A percentile compares a stretch with the other conserved stretches of the same genome.
Evolutionary conservation across 1,139 yeast genomes (phyloP).

Genomic region (Yamadazyma siamensis): DNA sequence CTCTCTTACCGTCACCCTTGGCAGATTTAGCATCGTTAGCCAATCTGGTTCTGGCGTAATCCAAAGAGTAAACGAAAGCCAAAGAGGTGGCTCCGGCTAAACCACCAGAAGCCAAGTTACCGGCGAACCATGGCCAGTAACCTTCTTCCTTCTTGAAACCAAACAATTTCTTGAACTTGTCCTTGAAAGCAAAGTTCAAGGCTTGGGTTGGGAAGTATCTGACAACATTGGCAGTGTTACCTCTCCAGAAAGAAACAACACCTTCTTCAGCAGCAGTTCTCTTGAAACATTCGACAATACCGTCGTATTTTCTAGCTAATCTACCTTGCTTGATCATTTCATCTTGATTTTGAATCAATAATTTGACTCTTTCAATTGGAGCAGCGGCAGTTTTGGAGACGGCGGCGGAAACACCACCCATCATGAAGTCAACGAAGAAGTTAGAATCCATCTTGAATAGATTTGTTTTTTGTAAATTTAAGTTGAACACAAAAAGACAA

Average conservation of each 20-base stretch:
- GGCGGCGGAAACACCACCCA: constrained; percentile 60
- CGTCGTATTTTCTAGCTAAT: constrained; percentile 47
- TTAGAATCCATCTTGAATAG: constrained; percentile 25
- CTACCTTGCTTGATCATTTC: constrained; percentile 56
- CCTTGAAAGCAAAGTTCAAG: constrained; percentile 53
- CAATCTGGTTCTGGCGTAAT: constrained; percentile 55
- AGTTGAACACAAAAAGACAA: constrained; percentile 7
- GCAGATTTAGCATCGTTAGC: constrained; percentile 54
- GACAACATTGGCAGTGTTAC: constrained; percentile 55
- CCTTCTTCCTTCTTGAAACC: constrained; percentile 52
- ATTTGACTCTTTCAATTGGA: constrained; percentile 54
- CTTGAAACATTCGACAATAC: constrained; percentile 49
- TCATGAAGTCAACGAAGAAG: constrained; percentile 40
- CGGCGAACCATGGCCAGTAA: constrained; percentile 52
- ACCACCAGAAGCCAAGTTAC: constrained; percentile 59
- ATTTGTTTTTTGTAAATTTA: constrained; percentile 12
- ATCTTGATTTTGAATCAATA: constrained; percentile 52
- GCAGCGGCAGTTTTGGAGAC: constrained; percentile 55
- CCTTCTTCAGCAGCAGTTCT: constrained; percentile 56
- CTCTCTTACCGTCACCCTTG: constrained; percentile 46
- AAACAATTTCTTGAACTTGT: constrained; percentile 48
- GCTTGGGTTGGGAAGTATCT: constrained; percentile 59
- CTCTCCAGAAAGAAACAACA: constrained; percentile 52
- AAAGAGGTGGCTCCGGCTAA: constrained; percentile 54
- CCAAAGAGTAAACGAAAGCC: constrained; percentile 54